Base-by-base conservation (phyloP, 495 filamentous ascomycete species). In the Chaetomium tenue region DNA sequence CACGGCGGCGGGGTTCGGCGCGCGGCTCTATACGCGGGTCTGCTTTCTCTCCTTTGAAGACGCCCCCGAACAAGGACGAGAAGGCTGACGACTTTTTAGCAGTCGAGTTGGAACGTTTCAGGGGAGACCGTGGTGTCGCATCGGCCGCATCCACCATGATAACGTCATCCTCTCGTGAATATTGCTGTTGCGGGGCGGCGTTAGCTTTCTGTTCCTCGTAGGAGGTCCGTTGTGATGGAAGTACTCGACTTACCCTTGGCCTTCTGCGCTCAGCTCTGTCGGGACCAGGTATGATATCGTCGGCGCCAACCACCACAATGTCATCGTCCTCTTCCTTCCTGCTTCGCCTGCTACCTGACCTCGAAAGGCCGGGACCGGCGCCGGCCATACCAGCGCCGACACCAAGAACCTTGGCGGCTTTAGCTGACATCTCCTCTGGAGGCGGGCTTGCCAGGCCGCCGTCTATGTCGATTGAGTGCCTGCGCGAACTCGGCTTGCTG, bases 351-450 rank as follows among this genome's bases (percentile, higher is more conserved):
- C 78, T 75, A 25, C 67, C 69, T 5, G 74, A 70, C 44, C 70
- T 77, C 68, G 72, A 64, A 25, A 67, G 51, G 5, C 68, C 68
- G 1, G 64, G 22, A 2, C 61, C 68, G 11, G 61, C 61, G 18
- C 58, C 63, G 39, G 39, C 63, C 13, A 52, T 13, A 13, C 52
- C 61, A 30, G 63, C 63, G 30, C 76, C 75, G 25, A 84, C 73
- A 30, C 82, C 83, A 13, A 84, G 72, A 50, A 84, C 65, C 66
- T 76, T 83, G 42, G 82, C 82, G n/a, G 83, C 83, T 68, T 84
- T 86, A 6, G 77, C 70, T 4, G 77, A 75, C 73, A 84, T 81
- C 18, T 77, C 77, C 40, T 82, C 77, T 1, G 81, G 80, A 0
- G 82, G 83, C 5, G 82, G 81, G 18, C 78, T 83, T 30, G 72